Conservation (phyloP, 2,329 filamentous ascomycete species). For the Arthrocladium fulminans region DNA sequence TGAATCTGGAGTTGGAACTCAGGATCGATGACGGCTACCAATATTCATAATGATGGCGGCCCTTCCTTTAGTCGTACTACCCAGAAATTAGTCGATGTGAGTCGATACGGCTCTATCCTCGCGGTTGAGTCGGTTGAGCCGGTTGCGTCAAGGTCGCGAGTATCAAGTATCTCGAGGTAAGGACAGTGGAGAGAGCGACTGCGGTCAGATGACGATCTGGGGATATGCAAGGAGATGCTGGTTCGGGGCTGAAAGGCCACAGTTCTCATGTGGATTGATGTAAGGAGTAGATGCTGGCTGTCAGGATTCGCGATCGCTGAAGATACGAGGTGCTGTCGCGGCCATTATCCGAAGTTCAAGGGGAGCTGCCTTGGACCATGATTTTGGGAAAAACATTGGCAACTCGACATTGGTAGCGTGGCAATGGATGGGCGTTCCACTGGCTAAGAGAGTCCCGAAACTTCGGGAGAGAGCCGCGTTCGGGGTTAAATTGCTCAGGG, state of each 20-base stretch:
- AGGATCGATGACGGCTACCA: not conserved
- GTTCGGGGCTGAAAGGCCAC: not conserved
- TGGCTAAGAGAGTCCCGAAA: not conserved
- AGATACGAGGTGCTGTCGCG: no score
- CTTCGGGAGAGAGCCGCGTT: not conserved
- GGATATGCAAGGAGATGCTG: conserved; percentile 6
- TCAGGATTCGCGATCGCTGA: no score
- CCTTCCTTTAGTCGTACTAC: not conserved
- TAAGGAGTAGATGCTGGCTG: not conserved
- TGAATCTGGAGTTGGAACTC: not conserved
- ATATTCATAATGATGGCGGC: not conserved
- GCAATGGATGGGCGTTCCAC: not conserved
- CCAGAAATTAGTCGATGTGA: not conserved
- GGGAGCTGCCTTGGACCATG: not conserved
- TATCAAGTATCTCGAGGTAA: conserved; percentile 1
- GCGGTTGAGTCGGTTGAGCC: not conserved
- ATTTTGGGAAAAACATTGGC: not conserved
- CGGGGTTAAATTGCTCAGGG: not conserved
- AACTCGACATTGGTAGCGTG: not conserved
- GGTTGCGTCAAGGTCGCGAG: not conserved
- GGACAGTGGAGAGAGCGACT: conserved; percentile 6
- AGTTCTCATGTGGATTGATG: not conserved
- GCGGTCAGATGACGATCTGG: not conserved
- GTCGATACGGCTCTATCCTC: no score
- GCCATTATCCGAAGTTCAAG: not conserved